Base-by-base conservation (phyloP, 2,329 filamentous ascomycete species). In the Diplocarpon mali region DNA sequence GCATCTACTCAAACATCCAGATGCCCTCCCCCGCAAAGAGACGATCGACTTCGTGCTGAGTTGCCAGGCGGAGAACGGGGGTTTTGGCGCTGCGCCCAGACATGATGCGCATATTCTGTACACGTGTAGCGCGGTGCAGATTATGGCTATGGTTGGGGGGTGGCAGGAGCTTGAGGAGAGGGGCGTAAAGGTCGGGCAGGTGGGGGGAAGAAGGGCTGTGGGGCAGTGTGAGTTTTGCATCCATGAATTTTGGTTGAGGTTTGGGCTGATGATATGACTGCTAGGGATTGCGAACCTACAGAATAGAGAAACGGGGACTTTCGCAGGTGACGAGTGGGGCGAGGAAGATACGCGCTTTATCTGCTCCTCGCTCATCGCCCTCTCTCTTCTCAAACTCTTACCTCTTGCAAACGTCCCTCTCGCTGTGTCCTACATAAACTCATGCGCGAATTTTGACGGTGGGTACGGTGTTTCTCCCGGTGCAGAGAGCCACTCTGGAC, bases 71-170 rank as follows among this genome's bases (percentile, higher is more conserved):
- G 79, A 85, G 1, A 85, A 73, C 60, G 92, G 92, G 39, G 92
- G 92, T 12, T 96, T 98, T 61, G 89, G 89, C 38, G 89, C 92
- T 43, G 89, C 90, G 11, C 92, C 92, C 0, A 85, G 85, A 5
- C 92, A 98, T 63, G 92, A 98, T 67, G 80, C 90, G 20, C 92
- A 98, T 64, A 86, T 98, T 78, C 76, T 96, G 42, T 95, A 90
- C 63, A 98, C 92, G 44, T 85, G 92, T 61, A 95, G 88, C 67
- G 89, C 86, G 42, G 82, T 98, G 56, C 92, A 98, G 69, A 88
- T 95, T 55, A 73, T 98, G 41, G 85, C 85, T 54, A 87, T 84
- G 60, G 68, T 94, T 24, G 83, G 95, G 66, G 92, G 83, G 24
- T 72, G 95, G 55, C 82, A 83, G 50, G 84, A 90, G 56, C 74